Evolutionary conservation across 2,329 filamentous ascomycete species (phyloP).

Genomic region (Fusarium tanahbumbuense): DNA sequence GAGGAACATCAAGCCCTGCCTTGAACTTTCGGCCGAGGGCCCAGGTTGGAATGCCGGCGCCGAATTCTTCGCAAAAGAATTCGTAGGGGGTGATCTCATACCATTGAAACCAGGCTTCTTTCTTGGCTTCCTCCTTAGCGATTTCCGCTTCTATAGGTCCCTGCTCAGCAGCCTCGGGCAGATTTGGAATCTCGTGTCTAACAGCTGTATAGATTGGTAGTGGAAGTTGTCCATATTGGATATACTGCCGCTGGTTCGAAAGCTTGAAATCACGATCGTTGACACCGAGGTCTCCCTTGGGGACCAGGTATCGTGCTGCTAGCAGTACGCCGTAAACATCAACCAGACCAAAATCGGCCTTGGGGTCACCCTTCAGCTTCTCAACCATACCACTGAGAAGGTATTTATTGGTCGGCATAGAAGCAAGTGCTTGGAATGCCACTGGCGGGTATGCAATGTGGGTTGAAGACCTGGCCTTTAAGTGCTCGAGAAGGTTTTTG

Average conservation of each 20-base stretch:
- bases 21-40: conserved; percentile 87
- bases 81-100: conserved; percentile 96
- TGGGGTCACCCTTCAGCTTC: conserved; percentile 80
- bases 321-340: conserved; percentile 92
- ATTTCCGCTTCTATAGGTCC: conserved; percentile 46
- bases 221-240: conserved; percentile 82
- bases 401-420: conserved; percentile 92
- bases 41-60: conserved; percentile 94
- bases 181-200: conserved; percentile 88
- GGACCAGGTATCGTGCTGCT: conserved; percentile 85
- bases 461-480: conserved; percentile 85
- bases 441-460: conserved; percentile 94
- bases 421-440: conserved; percentile 83
- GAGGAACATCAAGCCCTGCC: conserved; percentile 65
- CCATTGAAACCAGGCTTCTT: conserved; percentile 96
- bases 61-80: conserved; percentile 92
- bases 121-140: conserved; percentile 60
- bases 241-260: conserved; percentile 83
- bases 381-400: conserved; percentile 90
- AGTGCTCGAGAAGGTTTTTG: conserved; percentile 78
- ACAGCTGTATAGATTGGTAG: conserved; percentile 97
- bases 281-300: conserved; percentile 78
- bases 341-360: conserved; percentile 86
- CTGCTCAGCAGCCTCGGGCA: conserved; percentile 53
- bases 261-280: conserved; percentile 86